Evolutionary conservation across 768 basidiomycete genomes (phyloP).

Genomic region (Kondoa subrosea): DNA sequence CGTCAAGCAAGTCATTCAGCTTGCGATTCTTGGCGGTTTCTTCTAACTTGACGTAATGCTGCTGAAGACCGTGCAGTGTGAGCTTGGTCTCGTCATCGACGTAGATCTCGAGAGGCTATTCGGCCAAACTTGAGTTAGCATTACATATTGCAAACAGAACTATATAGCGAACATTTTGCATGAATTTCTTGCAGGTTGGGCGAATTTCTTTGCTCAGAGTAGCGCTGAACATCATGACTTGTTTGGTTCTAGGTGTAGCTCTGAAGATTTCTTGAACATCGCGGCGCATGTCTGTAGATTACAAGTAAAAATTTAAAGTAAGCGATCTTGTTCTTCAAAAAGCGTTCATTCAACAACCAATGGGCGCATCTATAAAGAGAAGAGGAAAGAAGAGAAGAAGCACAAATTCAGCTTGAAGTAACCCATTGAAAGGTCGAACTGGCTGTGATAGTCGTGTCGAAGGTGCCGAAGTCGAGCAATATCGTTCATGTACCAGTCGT

Average conservation of each 20-base stretch:
- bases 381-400: background rate
- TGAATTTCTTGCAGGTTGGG: slow-evolving; percentile 97
- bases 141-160: background rate
- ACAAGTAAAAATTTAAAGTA: background rate
- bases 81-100: slow-evolving; percentile 98
- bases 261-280: slow-evolving; percentile 99
- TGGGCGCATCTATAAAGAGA: background rate
- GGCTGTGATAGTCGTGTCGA: background rate
- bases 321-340: background rate
- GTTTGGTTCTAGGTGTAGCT: slow-evolving; percentile 96
- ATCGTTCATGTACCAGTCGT: background rate
- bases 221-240: slow-evolving; percentile 99
- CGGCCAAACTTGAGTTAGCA: background rate
- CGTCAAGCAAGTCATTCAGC: slow-evolving; percentile 84
- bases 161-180: slow-evolving; percentile 66
- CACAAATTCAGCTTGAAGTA: background rate
- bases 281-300: slow-evolving; percentile 87
- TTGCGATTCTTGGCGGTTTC: slow-evolving; percentile 93
- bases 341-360: background rate
- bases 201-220: slow-evolving; percentile 94
- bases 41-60: slow-evolving; percentile 94
- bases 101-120: slow-evolving; percentile 92
- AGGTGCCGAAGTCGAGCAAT: background rate
- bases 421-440: background rate
- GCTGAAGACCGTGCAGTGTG: slow-evolving; percentile 92